These are phyloP conservation scores for Lentinula boryana DNA, from an alignment of 768 basidiomycete species.

Conservation along the genomic window DNA sequence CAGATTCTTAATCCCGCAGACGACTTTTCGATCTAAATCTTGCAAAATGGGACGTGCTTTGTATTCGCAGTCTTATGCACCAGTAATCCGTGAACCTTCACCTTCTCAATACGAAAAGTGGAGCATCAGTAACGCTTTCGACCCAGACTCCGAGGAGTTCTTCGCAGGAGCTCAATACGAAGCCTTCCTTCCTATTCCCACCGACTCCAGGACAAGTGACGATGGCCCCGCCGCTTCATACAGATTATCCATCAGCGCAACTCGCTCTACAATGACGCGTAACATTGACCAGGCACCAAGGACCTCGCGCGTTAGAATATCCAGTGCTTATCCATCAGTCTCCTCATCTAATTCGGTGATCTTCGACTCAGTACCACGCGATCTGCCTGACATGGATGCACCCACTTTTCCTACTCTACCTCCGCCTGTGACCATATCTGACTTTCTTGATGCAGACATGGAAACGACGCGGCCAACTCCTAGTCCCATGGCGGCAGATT, in stretches of 20 bases:
- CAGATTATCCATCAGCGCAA: neutral
- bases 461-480: neutral
- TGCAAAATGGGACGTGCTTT: constrained; percentile 53
- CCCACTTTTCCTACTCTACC: neutral
- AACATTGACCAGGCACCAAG: neutral
- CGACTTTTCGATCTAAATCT: neutral
- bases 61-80: constrained; percentile 40
- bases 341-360: neutral
- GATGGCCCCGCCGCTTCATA: neutral
- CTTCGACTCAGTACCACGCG: constrained; percentile 1
- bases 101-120: constrained; percentile 43
- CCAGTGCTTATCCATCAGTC: neutral
- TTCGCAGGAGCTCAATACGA: constrained; percentile 60
- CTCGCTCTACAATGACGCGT: neutral
- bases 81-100: neutral
- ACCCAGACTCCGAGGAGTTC: constrained; percentile 79
- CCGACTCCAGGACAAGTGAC: neutral
- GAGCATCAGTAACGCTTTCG: constrained; percentile 63
- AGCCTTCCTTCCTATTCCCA: constrained; percentile 39
- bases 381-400: neutral
- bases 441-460: neutral
- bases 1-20: neutral
- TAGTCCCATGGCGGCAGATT: neutral
- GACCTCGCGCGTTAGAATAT: neutral
- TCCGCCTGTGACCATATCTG: neutral